A percentile compares a stretch with the other conserved stretches of the same genome.
phyloP scores from a whole-genome alignment of 1,284 basidiomycete species.

The Heterobasidion annosum region DNA sequence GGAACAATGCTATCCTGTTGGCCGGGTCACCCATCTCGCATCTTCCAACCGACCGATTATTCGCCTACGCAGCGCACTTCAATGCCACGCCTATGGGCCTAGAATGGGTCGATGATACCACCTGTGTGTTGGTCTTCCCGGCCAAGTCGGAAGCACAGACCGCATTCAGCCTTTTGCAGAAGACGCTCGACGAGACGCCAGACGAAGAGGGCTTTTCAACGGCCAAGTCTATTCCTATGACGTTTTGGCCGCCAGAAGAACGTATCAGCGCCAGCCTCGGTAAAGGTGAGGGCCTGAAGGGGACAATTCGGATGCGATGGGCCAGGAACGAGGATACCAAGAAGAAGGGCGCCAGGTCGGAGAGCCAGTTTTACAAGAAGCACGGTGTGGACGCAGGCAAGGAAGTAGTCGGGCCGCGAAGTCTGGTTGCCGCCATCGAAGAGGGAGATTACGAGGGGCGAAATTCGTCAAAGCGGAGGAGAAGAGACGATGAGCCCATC shows the following conservation, averaged over 20 bases:
- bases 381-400: conserved; percentile 62
- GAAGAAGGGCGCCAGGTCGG: conserved; percentile 55
- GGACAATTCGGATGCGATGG: conserved; percentile 61
- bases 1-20: conserved; percentile 63
- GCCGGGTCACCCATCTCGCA: conserved; percentile 61
- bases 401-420: conserved; percentile 24
- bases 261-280: conserved; percentile 63
- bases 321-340: conserved; percentile 62
- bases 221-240: conserved; percentile 58
- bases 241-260: conserved; percentile 70
- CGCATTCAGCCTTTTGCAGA: conserved; percentile 42
- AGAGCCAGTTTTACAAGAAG: conserved; percentile 68
- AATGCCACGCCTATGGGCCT: conserved; percentile 58
- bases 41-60: conserved; percentile 60
- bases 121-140: conserved; percentile 67
- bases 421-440: background rate
- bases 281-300: conserved; percentile 53
- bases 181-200: conserved; percentile 29
- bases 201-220: conserved; percentile 50
- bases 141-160: conserved; percentile 40
- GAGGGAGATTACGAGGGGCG: conserved; percentile 13
- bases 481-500: conserved; percentile 25
- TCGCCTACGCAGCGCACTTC: conserved; percentile 70
- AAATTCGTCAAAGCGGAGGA: conserved; percentile 24
- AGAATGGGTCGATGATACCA: conserved; percentile 75